Conservation (phyloP, 768 basidiomycete genomes). For the Russula brevipes region DNA sequence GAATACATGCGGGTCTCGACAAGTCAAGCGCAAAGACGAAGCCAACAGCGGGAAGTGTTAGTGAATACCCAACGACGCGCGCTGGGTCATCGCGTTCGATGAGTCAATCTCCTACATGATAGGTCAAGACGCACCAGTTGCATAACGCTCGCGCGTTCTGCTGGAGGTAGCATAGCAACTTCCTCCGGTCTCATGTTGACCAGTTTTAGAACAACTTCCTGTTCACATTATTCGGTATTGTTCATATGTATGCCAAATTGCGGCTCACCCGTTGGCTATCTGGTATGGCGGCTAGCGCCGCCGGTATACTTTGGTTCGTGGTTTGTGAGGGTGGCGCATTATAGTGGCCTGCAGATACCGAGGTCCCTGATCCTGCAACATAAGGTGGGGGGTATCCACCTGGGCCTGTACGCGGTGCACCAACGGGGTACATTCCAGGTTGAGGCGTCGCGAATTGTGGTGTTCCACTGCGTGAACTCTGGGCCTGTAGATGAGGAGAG, state of each 20-base stretch:
- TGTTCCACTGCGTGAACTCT: conserved; percentile 28
- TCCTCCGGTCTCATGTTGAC: conserved; percentile 81
- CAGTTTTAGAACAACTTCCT: conserved; percentile 76
- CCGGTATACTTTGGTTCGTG: conserved; percentile 35
- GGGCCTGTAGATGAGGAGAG: conserved; percentile 32
- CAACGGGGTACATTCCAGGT: conserved; percentile 3
- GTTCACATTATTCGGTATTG: conserved; percentile 21
- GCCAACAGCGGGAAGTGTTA: background rate
- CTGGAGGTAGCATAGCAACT: conserved; percentile 65
- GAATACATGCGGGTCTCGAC: conserved; percentile 13
- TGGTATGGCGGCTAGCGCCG: conserved; percentile 53
- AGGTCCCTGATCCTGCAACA: background rate
- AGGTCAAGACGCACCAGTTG: conserved; percentile 59
- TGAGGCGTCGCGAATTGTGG: conserved; percentile 17
- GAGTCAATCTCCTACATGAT: background rate
- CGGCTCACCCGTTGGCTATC: conserved; percentile 60
- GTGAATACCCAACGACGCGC: conserved; percentile 22
- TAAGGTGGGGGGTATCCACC: conserved; percentile 13
- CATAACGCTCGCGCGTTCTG: conserved; percentile 71
- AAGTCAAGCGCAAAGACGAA: background rate
- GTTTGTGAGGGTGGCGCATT: conserved; percentile 19
- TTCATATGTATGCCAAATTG: background rate
- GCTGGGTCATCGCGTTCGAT: conserved; percentile 10
- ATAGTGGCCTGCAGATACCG: conserved; percentile 6
- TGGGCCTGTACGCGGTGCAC: conserved; percentile 13